Percentiles rank a stretch among this genome's conserved stretches.
phyloP scores from a whole-genome alignment of 768 basidiomycete species.

The Boletus subparvulus region DNA sequence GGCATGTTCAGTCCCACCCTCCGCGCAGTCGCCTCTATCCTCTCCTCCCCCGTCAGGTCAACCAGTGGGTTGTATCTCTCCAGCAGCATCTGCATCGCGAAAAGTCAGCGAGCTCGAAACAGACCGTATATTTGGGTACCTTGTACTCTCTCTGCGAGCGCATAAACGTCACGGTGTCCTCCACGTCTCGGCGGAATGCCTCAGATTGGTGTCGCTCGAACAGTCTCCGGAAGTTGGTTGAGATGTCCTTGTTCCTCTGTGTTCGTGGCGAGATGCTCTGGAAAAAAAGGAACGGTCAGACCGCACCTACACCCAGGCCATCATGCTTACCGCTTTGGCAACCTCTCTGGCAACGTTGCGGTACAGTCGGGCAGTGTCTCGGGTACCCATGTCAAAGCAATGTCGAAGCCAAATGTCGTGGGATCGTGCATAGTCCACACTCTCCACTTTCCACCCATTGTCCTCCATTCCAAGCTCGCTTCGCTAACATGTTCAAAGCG shows the following conservation, averaged over 20 bases:
- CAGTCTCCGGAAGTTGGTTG: conserved; percentile 52
- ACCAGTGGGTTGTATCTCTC: conserved; percentile 86
- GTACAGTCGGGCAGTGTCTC: conserved; percentile 22
- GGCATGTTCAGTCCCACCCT: conserved; percentile 90
- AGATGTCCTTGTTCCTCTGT: conserved; percentile 42
- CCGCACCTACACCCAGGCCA: not conserved
- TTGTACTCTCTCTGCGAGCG: conserved; percentile 74
- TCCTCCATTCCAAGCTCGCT: conserved; percentile 12
- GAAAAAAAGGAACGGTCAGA: not conserved
- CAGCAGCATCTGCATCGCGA: conserved; percentile 56
- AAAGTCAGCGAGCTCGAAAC: not conserved
- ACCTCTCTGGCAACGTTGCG: conserved; percentile 33
- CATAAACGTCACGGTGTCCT: conserved; percentile 66
- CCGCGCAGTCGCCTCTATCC: conserved; percentile 80
- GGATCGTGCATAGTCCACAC: conserved; percentile 12
- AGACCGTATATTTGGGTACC: conserved; percentile 36
- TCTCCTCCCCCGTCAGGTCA: conserved; percentile 77
- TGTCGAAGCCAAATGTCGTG: conserved; percentile 19
- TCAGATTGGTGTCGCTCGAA: conserved; percentile 40
- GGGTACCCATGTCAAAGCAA: conserved; percentile 27
- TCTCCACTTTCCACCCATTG: conserved; percentile 13
- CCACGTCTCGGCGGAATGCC: conserved; percentile 47
- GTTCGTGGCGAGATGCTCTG: conserved; percentile 41
- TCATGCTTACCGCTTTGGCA: conserved; percentile 23
- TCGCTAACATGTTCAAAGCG: conserved; percentile 18